A percentile compares a stretch with the other conserved stretches of the same genome.
Evolutionary conservation across 1,284 basidiomycete species (phyloP).

Genomic region (Cutaneotrichosporon sp.): DNA sequence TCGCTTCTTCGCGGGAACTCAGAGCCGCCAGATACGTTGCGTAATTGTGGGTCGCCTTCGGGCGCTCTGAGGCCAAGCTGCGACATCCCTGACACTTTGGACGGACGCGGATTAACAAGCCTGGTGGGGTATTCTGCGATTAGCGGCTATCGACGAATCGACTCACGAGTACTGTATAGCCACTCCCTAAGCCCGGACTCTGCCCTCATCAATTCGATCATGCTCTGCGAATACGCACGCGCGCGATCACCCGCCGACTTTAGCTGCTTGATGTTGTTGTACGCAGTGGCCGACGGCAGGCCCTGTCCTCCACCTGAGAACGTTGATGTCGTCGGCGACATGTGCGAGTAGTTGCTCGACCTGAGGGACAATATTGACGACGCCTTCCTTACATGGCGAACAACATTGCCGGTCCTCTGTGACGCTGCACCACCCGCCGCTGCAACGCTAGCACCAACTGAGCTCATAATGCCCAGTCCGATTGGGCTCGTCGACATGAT

Average conservation of each 20-base stretch:
- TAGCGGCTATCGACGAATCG: neutral
- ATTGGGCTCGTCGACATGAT: constrained; percentile 1
- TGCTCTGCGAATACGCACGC: constrained; percentile 69
- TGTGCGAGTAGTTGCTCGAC: constrained; percentile 22
- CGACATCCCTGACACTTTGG: constrained; percentile 1
- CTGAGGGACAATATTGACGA: constrained; percentile 31
- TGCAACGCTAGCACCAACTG: neutral
- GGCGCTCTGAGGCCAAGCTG: constrained; percentile 6
- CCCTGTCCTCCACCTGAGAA: constrained; percentile 38
- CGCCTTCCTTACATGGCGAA: constrained; percentile 19
- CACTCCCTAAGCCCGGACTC: constrained; percentile 76
- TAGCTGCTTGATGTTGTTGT: constrained; percentile 60
- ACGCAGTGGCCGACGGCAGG: constrained; percentile 72
- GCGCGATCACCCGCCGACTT: constrained; percentile 68
- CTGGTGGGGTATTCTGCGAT: constrained; percentile 5
- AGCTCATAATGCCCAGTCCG: constrained; percentile 1
- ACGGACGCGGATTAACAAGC: neutral
- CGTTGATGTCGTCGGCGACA: constrained; percentile 24
- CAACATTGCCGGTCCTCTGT: constrained; percentile 2
- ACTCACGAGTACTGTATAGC: constrained; percentile 61
- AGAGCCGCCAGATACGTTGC: constrained; percentile 40
- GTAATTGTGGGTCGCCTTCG: constrained; percentile 8
- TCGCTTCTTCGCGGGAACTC: constrained; percentile 47
- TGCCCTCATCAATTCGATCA: constrained; percentile 70
- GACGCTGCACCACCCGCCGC: neutral